phyloP scores from a whole-genome alignment of 2,329 filamentous ascomycete species.

The Lachnellula cervina region DNA sequence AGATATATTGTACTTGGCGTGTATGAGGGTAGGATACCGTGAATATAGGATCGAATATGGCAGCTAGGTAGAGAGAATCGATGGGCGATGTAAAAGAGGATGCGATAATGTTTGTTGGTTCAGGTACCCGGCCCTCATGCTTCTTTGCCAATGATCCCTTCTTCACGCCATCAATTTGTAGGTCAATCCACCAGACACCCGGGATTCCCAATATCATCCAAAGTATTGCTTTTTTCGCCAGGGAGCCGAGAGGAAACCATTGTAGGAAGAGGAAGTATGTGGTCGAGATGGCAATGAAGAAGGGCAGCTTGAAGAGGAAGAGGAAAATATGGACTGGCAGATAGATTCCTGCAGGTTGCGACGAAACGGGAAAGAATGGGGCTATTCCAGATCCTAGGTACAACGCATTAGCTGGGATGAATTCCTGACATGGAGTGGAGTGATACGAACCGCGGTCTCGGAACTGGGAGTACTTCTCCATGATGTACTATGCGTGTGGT shows the following conservation, averaged over 20 bases:
- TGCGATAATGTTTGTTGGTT: conserved; percentile 76
- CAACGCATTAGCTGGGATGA: conserved; percentile 20
- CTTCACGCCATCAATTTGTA: conserved; percentile 96
- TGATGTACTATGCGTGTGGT: conserved; percentile 30
- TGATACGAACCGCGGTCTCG: conserved; percentile 59
- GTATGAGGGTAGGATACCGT: conserved; percentile 75
- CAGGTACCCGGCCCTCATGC: conserved; percentile 68
- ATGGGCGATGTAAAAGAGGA: conserved; percentile 89
- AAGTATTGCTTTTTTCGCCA: conserved; percentile 74
- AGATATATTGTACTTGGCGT: conserved; percentile 68
- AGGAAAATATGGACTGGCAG: conserved; percentile 64
- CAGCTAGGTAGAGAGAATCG: conserved; percentile 88
- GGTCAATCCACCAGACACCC: conserved; percentile 95
- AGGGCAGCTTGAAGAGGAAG: conserved; percentile 74
- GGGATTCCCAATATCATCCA: conserved; percentile 86
- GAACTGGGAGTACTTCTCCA: conserved; percentile 75
- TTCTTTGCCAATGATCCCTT: conserved; percentile 80
- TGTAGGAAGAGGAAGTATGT: conserved; percentile 79
- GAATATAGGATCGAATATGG: conserved; percentile 95
- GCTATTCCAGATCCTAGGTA: conserved; percentile 83
- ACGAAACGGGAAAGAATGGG: conserved; percentile 81
- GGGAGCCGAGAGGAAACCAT: conserved; percentile 66
- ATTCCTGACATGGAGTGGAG: conserved; percentile 2
- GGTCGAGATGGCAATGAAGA: conserved; percentile 63
- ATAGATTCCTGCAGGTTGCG: conserved; percentile 57